These are phyloP conservation scores for Fusarium sp. DNA, from an alignment of 2,329 filamentous ascomycete genomes.

Conservation along the genomic window DNA sequence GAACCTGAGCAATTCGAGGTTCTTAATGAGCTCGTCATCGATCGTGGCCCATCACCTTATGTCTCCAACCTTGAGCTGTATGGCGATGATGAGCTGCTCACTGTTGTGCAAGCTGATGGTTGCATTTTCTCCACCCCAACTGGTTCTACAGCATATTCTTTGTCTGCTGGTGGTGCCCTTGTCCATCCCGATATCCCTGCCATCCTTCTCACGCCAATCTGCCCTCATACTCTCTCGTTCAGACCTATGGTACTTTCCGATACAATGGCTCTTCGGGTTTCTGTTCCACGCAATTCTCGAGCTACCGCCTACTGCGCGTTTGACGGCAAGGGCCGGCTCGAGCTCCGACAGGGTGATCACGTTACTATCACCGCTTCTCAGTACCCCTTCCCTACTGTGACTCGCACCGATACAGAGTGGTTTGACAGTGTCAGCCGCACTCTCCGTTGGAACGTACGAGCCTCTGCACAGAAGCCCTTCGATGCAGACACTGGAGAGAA, in stretches of 20 bases:
- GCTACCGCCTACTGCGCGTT: conserved; percentile 98
- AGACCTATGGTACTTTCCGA: conserved; percentile 98
- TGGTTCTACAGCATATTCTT: conserved; percentile 93
- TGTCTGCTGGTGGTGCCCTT: conserved; percentile 94
- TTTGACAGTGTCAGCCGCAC: conserved; percentile 95
- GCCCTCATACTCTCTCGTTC: conserved; percentile 96
- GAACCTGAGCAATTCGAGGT: conserved; percentile 98
- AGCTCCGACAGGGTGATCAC: conserved; percentile 92
- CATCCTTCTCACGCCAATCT: conserved; percentile 96
- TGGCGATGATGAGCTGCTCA: conserved; percentile 94
- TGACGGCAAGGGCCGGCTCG: conserved; percentile 95
- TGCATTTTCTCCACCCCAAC: conserved; percentile 99
- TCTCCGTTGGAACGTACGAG: conserved; percentile 93
- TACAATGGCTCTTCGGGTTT: conserved; percentile 91
- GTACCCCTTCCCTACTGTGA: conserved; percentile 97
- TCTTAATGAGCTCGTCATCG: conserved; percentile 97
- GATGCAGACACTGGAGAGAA: conserved; percentile 63
- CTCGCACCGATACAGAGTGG: conserved; percentile 92
- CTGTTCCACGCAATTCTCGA: conserved; percentile 86
- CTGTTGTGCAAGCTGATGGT: conserved; percentile 95
- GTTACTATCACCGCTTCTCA: conserved; percentile 97
- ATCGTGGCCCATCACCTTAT: conserved; percentile 95
- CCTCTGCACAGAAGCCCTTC: conserved; percentile 93
- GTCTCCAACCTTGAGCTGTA: conserved; percentile 97
- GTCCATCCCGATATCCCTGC: conserved; percentile 98